phyloP scores from a whole-genome alignment of 176 grass and related monocot species.

The Microstegium vimineum region DNA sequence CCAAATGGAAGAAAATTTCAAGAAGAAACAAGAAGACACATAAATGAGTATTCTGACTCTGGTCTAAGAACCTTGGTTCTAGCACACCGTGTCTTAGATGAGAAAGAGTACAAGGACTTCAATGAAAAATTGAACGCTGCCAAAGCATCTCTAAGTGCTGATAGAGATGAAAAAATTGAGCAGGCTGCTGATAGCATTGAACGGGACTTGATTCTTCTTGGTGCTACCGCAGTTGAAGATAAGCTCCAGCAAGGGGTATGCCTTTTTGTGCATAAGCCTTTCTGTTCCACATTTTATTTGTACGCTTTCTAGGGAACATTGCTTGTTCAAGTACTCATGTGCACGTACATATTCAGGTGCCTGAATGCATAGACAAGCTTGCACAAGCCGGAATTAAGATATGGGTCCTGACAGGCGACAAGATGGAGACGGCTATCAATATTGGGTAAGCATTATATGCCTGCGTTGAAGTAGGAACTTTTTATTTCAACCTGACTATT shows the following conservation, averaged over 20 bases:
- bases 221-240: slow-evolving; percentile 98
- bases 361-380: slow-evolving; percentile 98
- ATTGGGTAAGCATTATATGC: slow-evolving; percentile 60
- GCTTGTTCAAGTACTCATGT: neutral
- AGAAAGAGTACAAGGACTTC: slow-evolving; percentile 64
- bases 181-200: slow-evolving; percentile 77
- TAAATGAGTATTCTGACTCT: slow-evolving; percentile 87
- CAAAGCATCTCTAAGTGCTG: slow-evolving; percentile 59
- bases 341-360: slow-evolving; percentile 59
- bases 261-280: neutral
- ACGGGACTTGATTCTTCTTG: slow-evolving; percentile 81
- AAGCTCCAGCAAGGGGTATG: slow-evolving; percentile 95
- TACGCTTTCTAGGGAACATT: neutral
- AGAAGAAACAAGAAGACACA: slow-evolving; percentile 77
- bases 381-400: slow-evolving; percentile 95
- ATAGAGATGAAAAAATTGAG: slow-evolving; percentile 90
- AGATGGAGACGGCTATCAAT: slow-evolving; percentile 99
- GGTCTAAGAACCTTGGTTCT: slow-evolving; percentile 95
- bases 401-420: slow-evolving; percentile 97
- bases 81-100: slow-evolving; percentile 76
- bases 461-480: neutral
- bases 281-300: slow-evolving; percentile 15
- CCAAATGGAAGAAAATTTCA: slow-evolving; percentile 53
- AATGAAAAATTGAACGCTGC: slow-evolving; percentile 56
- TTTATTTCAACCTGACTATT: slow-evolving; percentile 3